Evolutionary conservation across 768 basidiomycete genomes (phyloP).

Genomic region (Leccinum imitatum): DNA sequence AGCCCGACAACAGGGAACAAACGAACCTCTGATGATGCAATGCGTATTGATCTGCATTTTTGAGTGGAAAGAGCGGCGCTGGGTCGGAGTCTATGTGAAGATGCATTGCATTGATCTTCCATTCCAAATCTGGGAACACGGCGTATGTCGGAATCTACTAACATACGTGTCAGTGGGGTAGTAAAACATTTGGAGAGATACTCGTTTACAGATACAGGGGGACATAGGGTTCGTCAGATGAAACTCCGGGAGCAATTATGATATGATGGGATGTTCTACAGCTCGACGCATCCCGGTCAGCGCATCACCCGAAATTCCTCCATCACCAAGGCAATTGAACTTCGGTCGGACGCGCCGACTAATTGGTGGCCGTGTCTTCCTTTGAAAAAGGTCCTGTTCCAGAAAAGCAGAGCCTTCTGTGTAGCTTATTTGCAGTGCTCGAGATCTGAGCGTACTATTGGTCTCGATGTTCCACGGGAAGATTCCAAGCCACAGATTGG

Average conservation of each 20-base stretch:
- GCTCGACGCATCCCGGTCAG: neutral
- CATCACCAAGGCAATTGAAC: neutral
- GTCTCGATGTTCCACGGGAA: conserved; percentile 1
- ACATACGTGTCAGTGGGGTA: neutral
- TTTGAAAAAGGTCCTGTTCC: neutral
- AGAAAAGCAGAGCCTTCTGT: neutral
- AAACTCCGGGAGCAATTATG: too few species aligned
- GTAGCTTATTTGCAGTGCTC: neutral
- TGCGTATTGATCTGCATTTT: neutral
- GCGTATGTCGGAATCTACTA: neutral
- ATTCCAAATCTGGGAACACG: neutral
- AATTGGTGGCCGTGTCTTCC: neutral
- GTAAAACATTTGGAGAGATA: neutral
- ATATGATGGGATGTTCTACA: neutral
- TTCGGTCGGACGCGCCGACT: neutral
- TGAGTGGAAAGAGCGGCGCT: neutral
- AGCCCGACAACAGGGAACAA: too few species aligned
- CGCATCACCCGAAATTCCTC: neutral
- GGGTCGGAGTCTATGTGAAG: neutral
- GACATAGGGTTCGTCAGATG: too few species aligned
- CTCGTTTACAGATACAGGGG: neutral
- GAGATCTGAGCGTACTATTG: neutral
- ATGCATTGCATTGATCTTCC: neutral
- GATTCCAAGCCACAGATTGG: neutral
- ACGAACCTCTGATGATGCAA: neutral